Base-by-base conservation (phyloP, 2,329 filamentous ascomycete genomes). In the Fusarium virguliforme region DNA sequence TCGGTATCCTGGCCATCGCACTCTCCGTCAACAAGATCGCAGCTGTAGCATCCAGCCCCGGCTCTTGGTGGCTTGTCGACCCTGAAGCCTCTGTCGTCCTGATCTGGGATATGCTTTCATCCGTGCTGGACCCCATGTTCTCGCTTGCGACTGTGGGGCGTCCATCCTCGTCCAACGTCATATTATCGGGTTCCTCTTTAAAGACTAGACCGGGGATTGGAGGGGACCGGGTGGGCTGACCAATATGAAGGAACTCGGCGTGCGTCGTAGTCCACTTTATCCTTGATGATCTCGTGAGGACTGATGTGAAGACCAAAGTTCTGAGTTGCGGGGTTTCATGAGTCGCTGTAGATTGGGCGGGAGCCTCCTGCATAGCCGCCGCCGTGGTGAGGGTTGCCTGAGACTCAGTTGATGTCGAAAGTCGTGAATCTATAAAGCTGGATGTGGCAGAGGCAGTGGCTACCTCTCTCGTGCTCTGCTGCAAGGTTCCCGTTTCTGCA, bases 271-370 rank as follows among this genome's bases (percentile, higher is more conserved):
- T 68, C 13, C 61, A 28, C 9, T 55, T 68, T 7, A 74, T 53
- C 4, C 73, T 74, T 3, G 67, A 65, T 8, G 68, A 75, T 9
- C 46, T 75, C 4, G 71, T 78, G 7, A 68, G 54, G 8, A 70
- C 69, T 8, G 71, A 76, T 8, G 74, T 76, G 24, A 73, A 60
- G n/a, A 67, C 43, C 2, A 71, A 50, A 12, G 68, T 75, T 32
- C 58, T 67, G 22, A 74, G 12, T n/a, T 50, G 55, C 4, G 53
- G 15, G 12, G 22, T 40, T n/a, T 51, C 60, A 24, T 26, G 57
- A 7, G 43, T 37, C 10, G 32, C 15, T 13, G 51, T 37, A 24
- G 32, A 30, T 26, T 66, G 38, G 4, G 26, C 22, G 4, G n/a
- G 3, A 34, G 32, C 34, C 6, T 55, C 46, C 2, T 40, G 15